Evolutionary conservation across 106 monocot species (phyloP), one percentile per base, ranked within the genome.

Genomic region (Dactylorhiza incarnata): DNA sequence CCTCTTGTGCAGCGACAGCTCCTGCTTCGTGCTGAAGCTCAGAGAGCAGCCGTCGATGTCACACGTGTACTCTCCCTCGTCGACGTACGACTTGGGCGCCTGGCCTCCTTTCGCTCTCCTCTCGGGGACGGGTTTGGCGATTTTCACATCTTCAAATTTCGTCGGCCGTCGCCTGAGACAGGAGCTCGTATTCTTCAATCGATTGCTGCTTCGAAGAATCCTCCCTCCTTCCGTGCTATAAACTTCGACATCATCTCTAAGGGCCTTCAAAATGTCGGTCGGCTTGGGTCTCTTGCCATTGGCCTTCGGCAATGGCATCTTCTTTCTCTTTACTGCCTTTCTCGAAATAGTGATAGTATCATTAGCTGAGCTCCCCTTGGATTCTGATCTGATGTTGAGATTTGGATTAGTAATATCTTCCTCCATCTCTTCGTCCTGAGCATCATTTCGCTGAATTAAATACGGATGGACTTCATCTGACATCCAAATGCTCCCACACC

Each of bases 401-500:
- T 45, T 14, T 66, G 49, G 19, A 23, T 14, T 72, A 48, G 72
- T 72, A 5, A 49, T 72, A 70, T 44, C 69, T 45, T 17, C 69
- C 9, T 4, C 72, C 12, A 66, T 77, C 24, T 89, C 84, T 48
- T 76, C 71, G 5, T 84, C 80, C 9, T 80, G 73, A 53, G 11
- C 9, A 25, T 83, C 82, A 15, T 72, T 51, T 47, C 47, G 62
- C 10, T 72, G 62, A 49, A 81, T 74, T 53, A 94, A 77, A 74
- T 78, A 85, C 16, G 94, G 91, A 82, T 94, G 94, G 24, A 94
- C 91, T 72, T 94, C 91, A 74, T 89, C 89, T 14, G 85, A 80
- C 89, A 89, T 88, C 94, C 94, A 94, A 72, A 85, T 87, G 66
- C 85, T 94, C 20, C 94, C 94, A 62, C 94, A 94, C 94, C 94